A percentile compares a stretch with the other conserved stretches of the same genome.
phyloP scores from a whole-genome alignment of 495 filamentous ascomycete genomes.

The Podospora appendiculata region DNA sequence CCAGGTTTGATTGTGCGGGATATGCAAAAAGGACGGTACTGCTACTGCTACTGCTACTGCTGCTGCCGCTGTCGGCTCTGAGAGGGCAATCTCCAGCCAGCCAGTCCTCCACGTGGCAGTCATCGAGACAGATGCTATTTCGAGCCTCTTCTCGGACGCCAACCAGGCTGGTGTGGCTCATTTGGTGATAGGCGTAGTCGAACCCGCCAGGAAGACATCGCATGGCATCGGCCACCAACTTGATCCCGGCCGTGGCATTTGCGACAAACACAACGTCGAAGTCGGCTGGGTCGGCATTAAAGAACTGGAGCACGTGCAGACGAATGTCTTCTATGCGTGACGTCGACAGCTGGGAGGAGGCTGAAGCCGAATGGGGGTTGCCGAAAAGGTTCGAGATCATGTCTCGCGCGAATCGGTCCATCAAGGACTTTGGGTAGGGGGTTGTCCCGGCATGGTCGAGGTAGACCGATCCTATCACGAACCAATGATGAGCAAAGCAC shows the following conservation, averaged over 20 bases:
- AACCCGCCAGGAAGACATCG: slow-evolving; percentile 58
- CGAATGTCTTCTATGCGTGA: slow-evolving; percentile 69
- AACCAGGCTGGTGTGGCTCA: slow-evolving; percentile 82
- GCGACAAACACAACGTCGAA: slow-evolving; percentile 90
- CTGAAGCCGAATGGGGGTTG: slow-evolving; percentile 84
- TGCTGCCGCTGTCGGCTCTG: not conserved
- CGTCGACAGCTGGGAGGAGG: slow-evolving; percentile 70
- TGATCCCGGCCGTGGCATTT: slow-evolving; percentile 87
- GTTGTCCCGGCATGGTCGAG: slow-evolving; percentile 93
- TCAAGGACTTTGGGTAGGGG: slow-evolving; percentile 68
- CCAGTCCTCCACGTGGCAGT: slow-evolving; percentile 65
- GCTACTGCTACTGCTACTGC: slow-evolving; percentile 4
- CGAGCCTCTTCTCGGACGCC: slow-evolving; percentile 69
- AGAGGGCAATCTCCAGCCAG: slow-evolving; percentile 27
- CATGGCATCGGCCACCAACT: slow-evolving; percentile 72
- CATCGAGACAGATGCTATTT: slow-evolving; percentile 57
- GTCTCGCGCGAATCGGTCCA: slow-evolving; percentile 67
- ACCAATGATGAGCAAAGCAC: slow-evolving; percentile 8
- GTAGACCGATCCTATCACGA: slow-evolving; percentile 64
- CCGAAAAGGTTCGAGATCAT: slow-evolving; percentile 76
- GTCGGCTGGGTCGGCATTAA: slow-evolving; percentile 72
- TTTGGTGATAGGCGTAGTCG: slow-evolving; percentile 75
- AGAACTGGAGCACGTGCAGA: slow-evolving; percentile 64
- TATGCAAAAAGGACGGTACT: slow-evolving; percentile 62
- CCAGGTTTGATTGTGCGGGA: slow-evolving; percentile 90